phyloP scores from a whole-genome alignment of 2,329 filamentous ascomycete genomes.

The Hymenoscyphus salicellus region DNA sequence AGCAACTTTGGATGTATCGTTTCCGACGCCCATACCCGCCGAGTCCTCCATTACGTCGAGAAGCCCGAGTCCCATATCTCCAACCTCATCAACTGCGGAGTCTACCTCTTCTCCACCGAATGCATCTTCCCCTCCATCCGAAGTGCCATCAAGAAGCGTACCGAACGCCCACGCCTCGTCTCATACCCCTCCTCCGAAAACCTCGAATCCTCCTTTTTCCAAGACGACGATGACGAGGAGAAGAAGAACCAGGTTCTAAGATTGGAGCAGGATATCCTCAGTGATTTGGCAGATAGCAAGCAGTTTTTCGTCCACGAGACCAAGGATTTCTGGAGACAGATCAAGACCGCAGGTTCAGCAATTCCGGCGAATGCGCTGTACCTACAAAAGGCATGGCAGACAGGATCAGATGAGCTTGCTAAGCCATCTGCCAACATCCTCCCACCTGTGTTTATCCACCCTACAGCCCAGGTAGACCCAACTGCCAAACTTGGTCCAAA shows the following conservation, averaged over 20 bases:
- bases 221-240: slow-evolving; percentile 71
- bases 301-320: slow-evolving; percentile 98
- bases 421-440: slow-evolving; percentile 83
- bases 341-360: slow-evolving; percentile 97
- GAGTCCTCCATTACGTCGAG: slow-evolving; percentile 97
- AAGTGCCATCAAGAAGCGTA: slow-evolving; percentile 90
- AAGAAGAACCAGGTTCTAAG: slow-evolving; percentile 83
- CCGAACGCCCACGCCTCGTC: slow-evolving; percentile 82
- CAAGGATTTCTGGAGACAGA: slow-evolving; percentile 99
- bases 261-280: slow-evolving; percentile 93
- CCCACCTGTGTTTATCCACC: slow-evolving; percentile 92
- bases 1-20: slow-evolving; percentile 98
- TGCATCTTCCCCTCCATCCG: slow-evolving; percentile 95
- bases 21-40: slow-evolving; percentile 86
- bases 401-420: slow-evolving; percentile 75
- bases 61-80: slow-evolving; percentile 97
- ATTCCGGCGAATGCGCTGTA: slow-evolving; percentile 96
- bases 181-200: slow-evolving; percentile 97
- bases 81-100: slow-evolving; percentile 98
- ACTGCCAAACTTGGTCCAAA: slow-evolving; percentile 96
- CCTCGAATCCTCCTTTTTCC: slow-evolving; percentile 67
- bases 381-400: slow-evolving; percentile 88
- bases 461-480: slow-evolving; percentile 83
- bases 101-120: slow-evolving; percentile 95
- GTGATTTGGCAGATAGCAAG: slow-evolving; percentile 93